Conservation (phyloP, 2,329 filamentous ascomycete genomes). For the Trichoderma simmonsii region DNA sequence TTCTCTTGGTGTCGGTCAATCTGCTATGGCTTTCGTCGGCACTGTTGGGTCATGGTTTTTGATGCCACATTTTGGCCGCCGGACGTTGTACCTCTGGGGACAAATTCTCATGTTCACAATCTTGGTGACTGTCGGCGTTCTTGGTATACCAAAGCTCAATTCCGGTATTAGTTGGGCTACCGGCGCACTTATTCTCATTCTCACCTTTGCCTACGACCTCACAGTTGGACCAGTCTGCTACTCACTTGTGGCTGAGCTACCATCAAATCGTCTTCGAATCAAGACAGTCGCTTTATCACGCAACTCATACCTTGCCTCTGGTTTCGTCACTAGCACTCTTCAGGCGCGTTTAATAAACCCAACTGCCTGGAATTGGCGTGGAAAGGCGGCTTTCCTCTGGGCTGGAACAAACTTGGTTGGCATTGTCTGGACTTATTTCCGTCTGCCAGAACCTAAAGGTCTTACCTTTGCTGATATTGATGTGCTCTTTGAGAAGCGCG, state of each 20-base stretch:
- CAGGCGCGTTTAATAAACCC: neutral
- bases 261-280: neutral
- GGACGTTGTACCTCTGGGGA: neutral
- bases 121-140: neutral
- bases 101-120: neutral
- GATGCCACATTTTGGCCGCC: neutral
- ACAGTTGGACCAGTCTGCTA: neutral
- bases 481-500: neutral
- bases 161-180: neutral
- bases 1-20: neutral
- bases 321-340: neutral
- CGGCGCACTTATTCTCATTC: neutral
- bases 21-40: neutral
- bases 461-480: neutral
- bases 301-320: neutral
- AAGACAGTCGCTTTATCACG: neutral
- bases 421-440: neutral
- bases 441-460: neutral
- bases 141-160: neutral
- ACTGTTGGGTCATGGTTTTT: neutral
- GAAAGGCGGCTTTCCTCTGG: neutral
- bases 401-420: neutral
- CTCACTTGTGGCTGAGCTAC: neutral
- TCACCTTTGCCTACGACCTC: neutral
- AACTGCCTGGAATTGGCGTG: neutral